Conservation (phyloP, 208 protist species). For the Tritrichomonas musculus region DNA sequence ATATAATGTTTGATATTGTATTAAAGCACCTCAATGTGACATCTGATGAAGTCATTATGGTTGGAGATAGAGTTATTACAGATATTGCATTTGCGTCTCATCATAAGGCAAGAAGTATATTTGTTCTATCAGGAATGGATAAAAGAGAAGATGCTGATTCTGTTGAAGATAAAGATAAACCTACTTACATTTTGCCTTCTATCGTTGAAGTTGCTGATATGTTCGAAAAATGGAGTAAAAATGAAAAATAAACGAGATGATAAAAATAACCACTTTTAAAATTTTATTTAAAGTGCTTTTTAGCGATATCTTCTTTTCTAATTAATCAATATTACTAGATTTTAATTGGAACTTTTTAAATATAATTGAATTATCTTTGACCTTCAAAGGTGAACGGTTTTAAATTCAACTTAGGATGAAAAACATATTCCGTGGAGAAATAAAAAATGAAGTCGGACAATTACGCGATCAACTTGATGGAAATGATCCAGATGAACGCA, state of each 20-base stretch:
- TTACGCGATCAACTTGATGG: background rate
- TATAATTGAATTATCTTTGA: no score
- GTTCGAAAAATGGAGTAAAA: background rate
- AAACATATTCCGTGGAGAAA: background rate
- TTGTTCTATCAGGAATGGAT: background rate
- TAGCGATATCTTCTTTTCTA: no score
- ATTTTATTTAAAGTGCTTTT: no score
- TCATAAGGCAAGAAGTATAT: background rate
- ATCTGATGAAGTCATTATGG: background rate
- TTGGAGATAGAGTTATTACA: background rate
- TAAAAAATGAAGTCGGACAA: background rate
- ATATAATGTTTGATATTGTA: background rate
- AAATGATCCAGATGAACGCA: background rate
- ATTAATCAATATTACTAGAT: no score
- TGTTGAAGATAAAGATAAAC: background rate
- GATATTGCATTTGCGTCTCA: background rate
- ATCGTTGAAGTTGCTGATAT: background rate
- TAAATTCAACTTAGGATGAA: no score
- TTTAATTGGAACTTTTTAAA: no score
- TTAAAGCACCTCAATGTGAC: background rate
- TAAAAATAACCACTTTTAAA: no score
- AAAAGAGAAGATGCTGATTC: background rate
- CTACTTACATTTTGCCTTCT: background rate
- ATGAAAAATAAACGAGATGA: background rate
- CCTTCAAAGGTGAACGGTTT: no score